Base-by-base conservation (phyloP, 352 stramenopile species). In the Phytophthora crassamura region DNA sequence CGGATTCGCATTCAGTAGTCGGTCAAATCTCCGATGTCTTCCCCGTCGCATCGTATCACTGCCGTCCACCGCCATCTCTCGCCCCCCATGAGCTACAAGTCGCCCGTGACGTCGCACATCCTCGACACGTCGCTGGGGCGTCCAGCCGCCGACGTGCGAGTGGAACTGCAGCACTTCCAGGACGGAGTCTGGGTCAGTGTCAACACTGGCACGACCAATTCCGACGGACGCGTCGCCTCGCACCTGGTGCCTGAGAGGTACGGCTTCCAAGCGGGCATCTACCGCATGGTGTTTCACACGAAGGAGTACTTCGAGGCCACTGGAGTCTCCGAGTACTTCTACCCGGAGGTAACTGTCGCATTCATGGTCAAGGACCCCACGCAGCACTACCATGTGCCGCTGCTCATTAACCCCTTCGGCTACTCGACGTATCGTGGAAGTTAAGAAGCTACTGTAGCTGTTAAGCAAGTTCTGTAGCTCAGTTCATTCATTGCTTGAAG, bases 401-500 rank as follows among this genome's bases (percentile, higher is more conserved):
- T 97, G 52, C 84, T 97, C 18, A 80, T 97, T 64, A 96, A 90
- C 56, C 90, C 90, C 10, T 97, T 95, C 49, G 89, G 89, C 2
- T 97, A 92, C 72, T 95, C 84, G 33, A 97, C 90, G 11, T 97
- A 97, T 70, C 84, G 90, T 54, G 90, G 89, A 12, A 95, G 86
- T 59, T 97, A 80, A 74, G 10, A 16, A 34, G 16, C 28, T 40
- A 25, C 22, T 25, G 22, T 25, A 25, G 22, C 22, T 25, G 22
- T 3, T 25, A 25, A 25, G 22, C 22, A 25, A 25, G 28, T n/a
- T 2, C 15, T 52, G 7, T 4, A 47, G 25, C 18, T 9, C 30
- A 47, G 30, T 25, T 28, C 40, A 28, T 32, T 28, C 9, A 47
- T 32, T 47, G 22, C 22, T 25, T 25, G 1, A 25, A 25, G 22